Evolutionary conservation across 768 basidiomycete species (phyloP), one percentile per base, ranked within the genome.

Genomic region (Trametes villosa): DNA sequence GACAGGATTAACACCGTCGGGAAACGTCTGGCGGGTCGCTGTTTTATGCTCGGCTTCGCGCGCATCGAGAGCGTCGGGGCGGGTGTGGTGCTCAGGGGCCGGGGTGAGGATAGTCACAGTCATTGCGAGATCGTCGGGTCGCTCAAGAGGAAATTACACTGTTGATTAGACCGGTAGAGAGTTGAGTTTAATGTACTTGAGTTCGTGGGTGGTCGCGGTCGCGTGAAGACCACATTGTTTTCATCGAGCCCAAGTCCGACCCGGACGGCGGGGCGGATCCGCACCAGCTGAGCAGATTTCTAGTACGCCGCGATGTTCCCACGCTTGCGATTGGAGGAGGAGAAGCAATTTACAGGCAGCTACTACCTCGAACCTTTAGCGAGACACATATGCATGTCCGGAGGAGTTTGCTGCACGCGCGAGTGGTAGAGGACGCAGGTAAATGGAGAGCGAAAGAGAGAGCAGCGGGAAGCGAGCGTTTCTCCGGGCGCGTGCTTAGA

Each of bases 1-100:
- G 46, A 89, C 89, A 11, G 88, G 89, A 65, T 88, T 91, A 17
- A 52, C 50, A 24, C 51, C 50, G 9, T 52, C 47, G 18, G 56
- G 27, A 20, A 41, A 50, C 2, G 38, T 5, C 13, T 57, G 47
- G 13, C 44, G 22, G 6, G 22, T 20, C 13, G 13, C 22, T 13
- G 44, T 9, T 26, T 22, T 45, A 15, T 26, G 8, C 13, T 45
- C 11, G 4, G 18, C 26, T 4, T 7, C 45, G 7, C 11, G 31
- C 17, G 26, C 34, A 18, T 56, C 55, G 6, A 46, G 31, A 18
- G 12, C 1, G 6, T 30, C 34, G 7, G 15, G 17, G 11, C 34
- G 36, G 2, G 18, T 18, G 9, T 57, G 46, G 46, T 22, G 44
- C 15, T 49, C 56, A 40, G 56, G 47, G 38, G 38, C 15, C 15